Evolutionary conservation across 805 yeast species (phyloP).

Genomic region (Cyberlindnera misumaiensis): DNA sequence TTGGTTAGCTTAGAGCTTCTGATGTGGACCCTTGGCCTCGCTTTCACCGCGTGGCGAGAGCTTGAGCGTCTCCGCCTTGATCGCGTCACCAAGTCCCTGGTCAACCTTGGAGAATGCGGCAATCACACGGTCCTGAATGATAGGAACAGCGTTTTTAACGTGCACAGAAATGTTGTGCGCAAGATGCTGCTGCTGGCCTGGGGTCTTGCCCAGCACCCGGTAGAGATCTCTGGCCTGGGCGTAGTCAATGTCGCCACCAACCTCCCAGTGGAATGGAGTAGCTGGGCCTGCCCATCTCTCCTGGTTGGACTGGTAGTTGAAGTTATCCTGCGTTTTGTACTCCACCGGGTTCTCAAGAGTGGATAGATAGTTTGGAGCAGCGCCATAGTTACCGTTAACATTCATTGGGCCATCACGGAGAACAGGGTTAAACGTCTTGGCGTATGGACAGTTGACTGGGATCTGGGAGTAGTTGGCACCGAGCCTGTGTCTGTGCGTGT

Average conservation of each 20-base stretch:
- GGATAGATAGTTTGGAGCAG: conserved; percentile 69
- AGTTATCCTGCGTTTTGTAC: conserved; percentile 21
- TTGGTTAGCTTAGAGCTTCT: conserved; percentile 11
- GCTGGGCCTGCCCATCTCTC: conserved; percentile 83
- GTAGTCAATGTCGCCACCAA: conserved; percentile 61
- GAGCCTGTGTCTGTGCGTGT: conserved; percentile 79
- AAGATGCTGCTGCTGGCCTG: conserved; percentile 78
- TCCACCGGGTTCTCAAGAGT: conserved; percentile 31
- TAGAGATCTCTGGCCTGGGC: conserved; percentile 73
- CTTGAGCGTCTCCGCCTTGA: conserved; percentile 56
- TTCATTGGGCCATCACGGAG: conserved; percentile 79
- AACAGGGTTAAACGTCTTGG: conserved; percentile 56
- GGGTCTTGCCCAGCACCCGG: conserved; percentile 62
- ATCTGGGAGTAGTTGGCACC: conserved; percentile 71
- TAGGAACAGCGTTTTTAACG: conserved; percentile 58
- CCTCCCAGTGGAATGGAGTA: conserved; percentile 80
- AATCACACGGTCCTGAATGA: conserved; percentile 72
- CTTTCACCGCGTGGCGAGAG: conserved; percentile 23
- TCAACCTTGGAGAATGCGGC: conserved; percentile 72
- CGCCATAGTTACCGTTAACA: conserved; percentile 66
- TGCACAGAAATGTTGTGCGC: conserved; percentile 82
- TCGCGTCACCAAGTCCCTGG: conserved; percentile 56
- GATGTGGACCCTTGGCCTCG: conserved; percentile 19
- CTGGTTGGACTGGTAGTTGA: conserved; percentile 50
- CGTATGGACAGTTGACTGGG: conserved; percentile 84